Base-by-base conservation (phyloP, 768 basidiomycete genomes). In the Pholiota molesta region DNA sequence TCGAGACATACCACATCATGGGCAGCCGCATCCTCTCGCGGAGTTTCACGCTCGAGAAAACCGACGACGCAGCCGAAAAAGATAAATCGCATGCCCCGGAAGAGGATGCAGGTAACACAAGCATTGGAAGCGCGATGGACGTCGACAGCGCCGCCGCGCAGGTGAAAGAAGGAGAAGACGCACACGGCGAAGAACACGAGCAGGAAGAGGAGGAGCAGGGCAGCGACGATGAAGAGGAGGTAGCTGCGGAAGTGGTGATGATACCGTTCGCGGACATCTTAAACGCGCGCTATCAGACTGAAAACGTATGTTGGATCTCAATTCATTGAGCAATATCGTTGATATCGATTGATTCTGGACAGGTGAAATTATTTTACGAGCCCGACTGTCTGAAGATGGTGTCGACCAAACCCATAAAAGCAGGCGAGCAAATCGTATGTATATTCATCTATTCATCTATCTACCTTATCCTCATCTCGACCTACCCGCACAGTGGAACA, bases 241-340 rank as follows among this genome's bases (percentile, higher is more conserved):
- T 71, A 66, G 70, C 84, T 6, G 80, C 82, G 10, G 86, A 91
- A 63, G 86, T 92, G 10, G 87, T 91, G 2, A 95, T 99, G 95
- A 91, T 98, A 4, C 96, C 97, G 0, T 87, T 99, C 78, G 97
- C 97, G 3, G 97, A 99, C 74, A 87, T 99, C 78, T 78, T 99
- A 53, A 99, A 99, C 69, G 97, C 97, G 11, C 84, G 88, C 57
- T 92, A 86, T 72, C 89, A 86, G 8, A 84, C 84, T 40, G 91
- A 95, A 72, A 99, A 98, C 65, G 95, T 94, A 68, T 64, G 88
- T 74, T 23, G 52, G 28, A 19, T 52, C 49, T 28, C 8, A 56
- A 29, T 39, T 39, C 14, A 23, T 29, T 58, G 7, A 4, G 26
- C 2, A 26, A 26, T 26, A 4, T 26, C 26, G 2, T 26, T 26